Percentiles rank a stretch among this genome's conserved stretches.
Evolutionary conservation across 2,329 filamentous ascomycete species (phyloP).

Genomic region (Pseudogymnoascus sp.): DNA sequence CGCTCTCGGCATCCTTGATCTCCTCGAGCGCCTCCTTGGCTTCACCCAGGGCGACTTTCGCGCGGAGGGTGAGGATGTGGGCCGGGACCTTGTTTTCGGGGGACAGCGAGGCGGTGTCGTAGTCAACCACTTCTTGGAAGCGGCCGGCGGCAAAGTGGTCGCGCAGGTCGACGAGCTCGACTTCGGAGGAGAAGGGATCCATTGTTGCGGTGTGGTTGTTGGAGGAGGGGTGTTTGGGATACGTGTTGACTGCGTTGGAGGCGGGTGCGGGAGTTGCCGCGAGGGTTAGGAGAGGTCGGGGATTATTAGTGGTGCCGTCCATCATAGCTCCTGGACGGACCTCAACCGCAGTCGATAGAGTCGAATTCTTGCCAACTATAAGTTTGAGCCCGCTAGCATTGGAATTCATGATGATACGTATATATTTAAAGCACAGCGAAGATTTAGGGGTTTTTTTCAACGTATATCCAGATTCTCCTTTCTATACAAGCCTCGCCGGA

Average conservation of each 20-base stretch:
- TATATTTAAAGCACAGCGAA: background rate
- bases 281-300: conserved; percentile 1
- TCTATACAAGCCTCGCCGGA: background rate
- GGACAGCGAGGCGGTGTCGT: conserved; percentile 72
- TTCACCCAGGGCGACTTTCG: conserved; percentile 75
- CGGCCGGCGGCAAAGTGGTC: conserved; percentile 70
- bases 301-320: background rate
- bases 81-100: conserved; percentile 68
- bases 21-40: conserved; percentile 63
- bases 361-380: background rate
- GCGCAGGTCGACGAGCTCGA: conserved; percentile 63
- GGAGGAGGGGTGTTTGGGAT: conserved; percentile 1
- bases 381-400: background rate
- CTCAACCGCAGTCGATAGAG: background rate
- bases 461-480: background rate
- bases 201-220: conserved; percentile 33
- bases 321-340: background rate
- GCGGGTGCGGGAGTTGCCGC: background rate
- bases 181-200: conserved; percentile 63
- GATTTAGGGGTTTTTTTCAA: background rate
- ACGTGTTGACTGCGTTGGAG: conserved; percentile 3
- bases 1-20: conserved; percentile 51
- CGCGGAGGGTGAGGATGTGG: conserved; percentile 69
- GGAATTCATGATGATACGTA: background rate
- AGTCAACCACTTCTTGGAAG: conserved; percentile 78